Evolutionary conservation across 163 green algal species (phyloP).

Genomic region (Scenedesmus sp.): DNA sequence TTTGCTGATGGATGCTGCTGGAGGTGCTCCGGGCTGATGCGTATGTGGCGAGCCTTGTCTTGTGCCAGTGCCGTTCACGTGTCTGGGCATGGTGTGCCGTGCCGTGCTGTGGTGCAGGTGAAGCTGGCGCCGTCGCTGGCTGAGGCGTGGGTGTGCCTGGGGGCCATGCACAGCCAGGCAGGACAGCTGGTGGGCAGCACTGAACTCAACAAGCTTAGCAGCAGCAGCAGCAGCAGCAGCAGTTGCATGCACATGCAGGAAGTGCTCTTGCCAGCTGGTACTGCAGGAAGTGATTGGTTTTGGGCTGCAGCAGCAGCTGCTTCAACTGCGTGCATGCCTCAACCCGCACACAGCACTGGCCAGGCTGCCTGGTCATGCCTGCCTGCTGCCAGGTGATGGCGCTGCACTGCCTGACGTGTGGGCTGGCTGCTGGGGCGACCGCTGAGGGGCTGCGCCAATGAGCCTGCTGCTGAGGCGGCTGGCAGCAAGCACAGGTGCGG

Average conservation of each 20-base stretch:
- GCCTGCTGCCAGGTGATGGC: background rate
- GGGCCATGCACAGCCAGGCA: background rate
- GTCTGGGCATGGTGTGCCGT: background rate
- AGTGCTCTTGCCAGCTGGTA: too few relatives aligned
- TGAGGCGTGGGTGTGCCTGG: background rate
- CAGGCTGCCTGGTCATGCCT: background rate
- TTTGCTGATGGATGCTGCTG: background rate
- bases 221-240: background rate
- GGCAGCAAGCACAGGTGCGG: conserved; percentile 6
- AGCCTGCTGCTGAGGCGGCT: background rate
- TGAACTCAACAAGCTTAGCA: background rate
- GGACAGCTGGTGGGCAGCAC: background rate
- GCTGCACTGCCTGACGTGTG: background rate
- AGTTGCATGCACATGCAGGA: background rate
- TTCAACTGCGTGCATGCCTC: background rate
- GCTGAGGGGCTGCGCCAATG: background rate
- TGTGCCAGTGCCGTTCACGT: background rate
- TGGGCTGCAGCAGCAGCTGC: background rate
- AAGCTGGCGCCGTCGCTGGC: background rate
- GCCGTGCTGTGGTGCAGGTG: background rate
- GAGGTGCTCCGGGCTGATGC: background rate
- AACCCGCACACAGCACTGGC: background rate
- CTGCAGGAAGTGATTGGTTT: too few relatives aligned
- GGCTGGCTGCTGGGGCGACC: background rate
- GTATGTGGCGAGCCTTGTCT: too few relatives aligned